Percentiles rank a stretch among this genome's conserved stretches.
Conservation (phyloP, 78 protist species). For the Planoprotostelium fungivorum region DNA sequence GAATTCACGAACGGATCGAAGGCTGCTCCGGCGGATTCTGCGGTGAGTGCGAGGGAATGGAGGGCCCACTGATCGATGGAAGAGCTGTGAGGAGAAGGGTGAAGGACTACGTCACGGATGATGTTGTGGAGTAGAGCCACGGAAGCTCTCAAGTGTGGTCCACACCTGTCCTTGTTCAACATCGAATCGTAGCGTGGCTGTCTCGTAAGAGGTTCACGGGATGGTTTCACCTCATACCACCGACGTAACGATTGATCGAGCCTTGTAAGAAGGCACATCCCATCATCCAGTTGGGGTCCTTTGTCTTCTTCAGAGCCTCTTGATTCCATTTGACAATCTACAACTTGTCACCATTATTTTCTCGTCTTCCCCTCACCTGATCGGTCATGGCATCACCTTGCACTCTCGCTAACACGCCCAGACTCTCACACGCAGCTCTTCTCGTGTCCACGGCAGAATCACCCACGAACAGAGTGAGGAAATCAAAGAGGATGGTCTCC, state of each 20-base stretch:
- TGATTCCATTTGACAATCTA: not conserved
- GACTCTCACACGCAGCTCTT: not conserved
- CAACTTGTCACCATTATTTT: not conserved
- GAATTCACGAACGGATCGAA: not conserved
- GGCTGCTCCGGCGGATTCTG: not conserved
- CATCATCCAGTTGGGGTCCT: not conserved
- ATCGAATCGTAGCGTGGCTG: not conserved
- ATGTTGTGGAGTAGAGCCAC: not conserved
- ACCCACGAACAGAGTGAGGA: not conserved
- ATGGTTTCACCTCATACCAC: not conserved
- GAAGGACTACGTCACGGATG: not conserved
- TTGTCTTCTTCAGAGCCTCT: not conserved
- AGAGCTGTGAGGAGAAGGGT: not conserved
- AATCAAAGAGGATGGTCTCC: not conserved
- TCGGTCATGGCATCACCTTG: not conserved
- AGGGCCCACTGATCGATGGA: not conserved
- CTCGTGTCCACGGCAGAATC: not conserved
- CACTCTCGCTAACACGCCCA: not conserved
- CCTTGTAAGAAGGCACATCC: not conserved
- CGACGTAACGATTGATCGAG: not conserved
- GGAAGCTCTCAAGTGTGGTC: not conserved
- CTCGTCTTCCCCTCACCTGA: not conserved
- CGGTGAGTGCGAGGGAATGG: not conserved
- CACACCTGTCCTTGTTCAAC: not conserved
- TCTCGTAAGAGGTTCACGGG: not conserved